Evolutionary conservation across 345 rosid species (phyloP).

Genomic region (Litchi chinensis): DNA sequence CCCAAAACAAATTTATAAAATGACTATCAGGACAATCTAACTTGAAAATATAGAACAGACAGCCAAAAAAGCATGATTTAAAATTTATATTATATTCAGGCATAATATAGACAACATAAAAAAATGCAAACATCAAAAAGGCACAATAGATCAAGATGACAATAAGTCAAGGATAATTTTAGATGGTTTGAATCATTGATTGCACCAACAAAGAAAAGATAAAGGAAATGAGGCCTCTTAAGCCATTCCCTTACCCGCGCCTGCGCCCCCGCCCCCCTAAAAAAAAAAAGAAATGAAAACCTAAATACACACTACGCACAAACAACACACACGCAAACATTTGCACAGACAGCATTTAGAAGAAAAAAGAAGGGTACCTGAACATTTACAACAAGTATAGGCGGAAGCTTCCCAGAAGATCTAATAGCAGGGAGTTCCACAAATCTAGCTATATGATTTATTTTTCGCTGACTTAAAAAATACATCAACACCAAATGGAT

Average conservation of each 20-base stretch:
- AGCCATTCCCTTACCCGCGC: too few relatives aligned
- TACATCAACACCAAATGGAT: conserved; percentile 91
- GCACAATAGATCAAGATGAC: neutral
- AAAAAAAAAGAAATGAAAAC: neutral
- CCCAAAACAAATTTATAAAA: neutral
- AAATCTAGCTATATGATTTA: conserved; percentile 76
- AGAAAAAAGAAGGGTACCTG: conserved; percentile 55
- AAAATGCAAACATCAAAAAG: neutral
- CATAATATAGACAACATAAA: neutral
- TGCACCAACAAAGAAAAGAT: neutral
- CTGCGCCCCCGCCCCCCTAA: too few relatives aligned
- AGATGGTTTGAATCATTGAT: neutral
- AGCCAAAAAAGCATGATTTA: neutral
- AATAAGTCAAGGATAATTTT: neutral
- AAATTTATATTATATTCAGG: neutral
- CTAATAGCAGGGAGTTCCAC: conserved; percentile 70
- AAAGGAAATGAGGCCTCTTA: neutral
- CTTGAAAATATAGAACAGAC: neutral
- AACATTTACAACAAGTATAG: conserved; percentile 80
- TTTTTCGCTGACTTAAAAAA: conserved; percentile 69
- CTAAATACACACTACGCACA: neutral
- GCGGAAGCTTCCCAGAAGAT: conserved; percentile 63
- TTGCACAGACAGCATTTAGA: neutral
- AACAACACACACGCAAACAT: neutral
- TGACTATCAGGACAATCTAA: neutral